Evolutionary conservation across 176 grass and related monocot genomes (phyloP).

Genomic region (Aegilops umbellulata): DNA sequence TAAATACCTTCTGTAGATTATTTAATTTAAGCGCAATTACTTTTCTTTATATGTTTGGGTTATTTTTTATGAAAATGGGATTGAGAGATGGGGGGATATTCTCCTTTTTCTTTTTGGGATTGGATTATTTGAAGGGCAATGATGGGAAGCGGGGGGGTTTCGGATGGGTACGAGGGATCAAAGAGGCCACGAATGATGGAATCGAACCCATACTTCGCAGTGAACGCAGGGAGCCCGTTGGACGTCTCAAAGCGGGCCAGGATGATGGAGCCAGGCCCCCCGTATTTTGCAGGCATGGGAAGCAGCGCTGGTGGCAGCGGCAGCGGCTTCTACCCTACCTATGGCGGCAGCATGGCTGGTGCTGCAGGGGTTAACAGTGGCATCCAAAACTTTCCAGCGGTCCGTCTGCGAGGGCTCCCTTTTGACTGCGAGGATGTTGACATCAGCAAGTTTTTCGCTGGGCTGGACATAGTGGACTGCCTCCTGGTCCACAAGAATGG

Average conservation of each 20-base stretch:
- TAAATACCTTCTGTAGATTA: neutral
- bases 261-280: constrained; percentile 55
- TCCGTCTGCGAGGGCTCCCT: constrained; percentile 77
- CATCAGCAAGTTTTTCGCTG: constrained; percentile 80
- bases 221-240: constrained; percentile 55
- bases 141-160: constrained; percentile 84
- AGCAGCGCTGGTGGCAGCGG: constrained; percentile 32
- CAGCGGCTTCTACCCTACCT: constrained; percentile 47
- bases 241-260: constrained; percentile 80
- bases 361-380: constrained; percentile 42
- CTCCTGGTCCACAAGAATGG: constrained; percentile 82
- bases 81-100: constrained; percentile 85
- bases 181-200: constrained; percentile 99
- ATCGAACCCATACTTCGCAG: constrained; percentile 99
- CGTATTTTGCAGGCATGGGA: constrained; percentile 53
- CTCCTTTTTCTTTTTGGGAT: constrained; percentile 79
- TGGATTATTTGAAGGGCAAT: constrained; percentile 90
- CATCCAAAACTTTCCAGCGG: constrained; percentile 68
- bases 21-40: constrained; percentile 23
- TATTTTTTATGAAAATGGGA: constrained; percentile 62
- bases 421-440: constrained; percentile 92
- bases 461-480: constrained; percentile 78
- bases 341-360: constrained; percentile 35
- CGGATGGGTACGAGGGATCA: constrained; percentile 93
- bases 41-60: constrained; percentile 49